Base-by-base conservation (phyloP, 257 asterid genomes). In the Jacaranda mimosifolia region DNA sequence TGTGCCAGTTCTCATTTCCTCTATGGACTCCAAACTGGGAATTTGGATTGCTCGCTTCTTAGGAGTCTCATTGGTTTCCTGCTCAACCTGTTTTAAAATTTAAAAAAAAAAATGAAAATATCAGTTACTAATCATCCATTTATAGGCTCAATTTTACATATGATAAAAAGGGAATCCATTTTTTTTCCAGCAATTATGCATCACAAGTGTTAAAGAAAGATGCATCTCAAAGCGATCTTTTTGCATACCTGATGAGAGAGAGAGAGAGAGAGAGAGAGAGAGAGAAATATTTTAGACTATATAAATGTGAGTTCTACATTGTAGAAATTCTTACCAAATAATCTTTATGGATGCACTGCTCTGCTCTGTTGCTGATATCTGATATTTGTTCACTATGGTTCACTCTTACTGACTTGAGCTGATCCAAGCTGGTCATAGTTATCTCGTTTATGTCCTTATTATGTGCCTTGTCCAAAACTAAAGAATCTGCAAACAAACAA, bases 1-100 rank as follows among this genome's bases (percentile, higher is more conserved):
- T 15, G 81, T 12, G 4, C 43, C 62, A 75, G 90, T 80, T 85
- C 87, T 87, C 95, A 89, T 87, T 77, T 89, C 91, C 85, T 92
- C 97, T 68, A 92, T 89, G 14, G 86, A 84, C 74, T 86, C 84
- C 67, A 85, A 6, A 74, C 91, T 89, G 12, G 92, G 97, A 72
- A 92, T 85, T 9, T 72, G 70, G 42, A 87, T 76, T 14, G 8
- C 74, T 77, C 90, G 84, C 74, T 85, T 89, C 86, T 83, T 85
- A 5, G 97, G 94, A 72, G 94, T 85, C 75, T 18, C 43, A 19
- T 89, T 82, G 14, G 85, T 83, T 73, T 81, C 74, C 83, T 77
- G 80, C 63, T 92, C 98, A 75, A 87, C 91, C 97, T 91, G 89
- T 82, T 89, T 35, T 10, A 74, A 10, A 66, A 52, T 17, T 1